Conservation (phyloP, 1,284 basidiomycete species). For the Malassezia japonica region DNA sequence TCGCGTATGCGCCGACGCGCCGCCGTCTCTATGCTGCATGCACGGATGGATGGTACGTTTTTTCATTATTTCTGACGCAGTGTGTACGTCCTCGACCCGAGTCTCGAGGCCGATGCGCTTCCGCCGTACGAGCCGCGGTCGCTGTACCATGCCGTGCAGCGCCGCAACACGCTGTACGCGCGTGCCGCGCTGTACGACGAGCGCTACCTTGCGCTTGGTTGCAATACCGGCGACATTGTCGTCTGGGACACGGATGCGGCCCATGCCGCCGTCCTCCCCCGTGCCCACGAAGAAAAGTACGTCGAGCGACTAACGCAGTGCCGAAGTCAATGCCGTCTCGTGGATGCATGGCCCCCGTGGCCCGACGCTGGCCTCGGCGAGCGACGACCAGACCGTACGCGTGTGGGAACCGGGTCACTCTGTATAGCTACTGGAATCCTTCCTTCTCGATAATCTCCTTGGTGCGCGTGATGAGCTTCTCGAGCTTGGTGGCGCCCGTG, state of each 20-base stretch:
- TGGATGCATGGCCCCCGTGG: constrained; percentile 37
- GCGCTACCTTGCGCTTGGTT: constrained; percentile 37
- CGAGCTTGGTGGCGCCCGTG: constrained; percentile 12
- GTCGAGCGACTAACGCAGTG: constrained; percentile 15
- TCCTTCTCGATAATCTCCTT: constrained; percentile 29
- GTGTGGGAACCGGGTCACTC: no score
- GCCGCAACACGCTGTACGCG: constrained; percentile 41
- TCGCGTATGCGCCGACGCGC: constrained; percentile 22
- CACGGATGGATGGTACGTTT: constrained; percentile 32
- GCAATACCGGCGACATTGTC: constrained; percentile 36
- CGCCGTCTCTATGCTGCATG: constrained; percentile 28
- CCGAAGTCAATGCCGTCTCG: constrained; percentile 38
- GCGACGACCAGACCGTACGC: constrained; percentile 37
- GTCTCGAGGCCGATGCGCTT: not conserved
- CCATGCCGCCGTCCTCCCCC: constrained; percentile 10
- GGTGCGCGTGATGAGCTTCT: constrained; percentile 22
- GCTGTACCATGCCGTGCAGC: constrained; percentile 31
- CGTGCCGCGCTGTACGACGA: constrained; percentile 38
- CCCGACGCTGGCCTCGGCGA: constrained; percentile 30
- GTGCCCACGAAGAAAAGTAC: constrained; percentile 12
- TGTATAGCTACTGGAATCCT: constrained; percentile 9
- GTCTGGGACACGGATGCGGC: constrained; percentile 31
- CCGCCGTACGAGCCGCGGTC: not conserved
- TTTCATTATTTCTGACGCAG: constrained; percentile 19
- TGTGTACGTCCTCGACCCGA: constrained; percentile 7